phyloP scores from a whole-genome alignment of 1,284 basidiomycete genomes.

The Papiliotrema laurentii region DNA sequence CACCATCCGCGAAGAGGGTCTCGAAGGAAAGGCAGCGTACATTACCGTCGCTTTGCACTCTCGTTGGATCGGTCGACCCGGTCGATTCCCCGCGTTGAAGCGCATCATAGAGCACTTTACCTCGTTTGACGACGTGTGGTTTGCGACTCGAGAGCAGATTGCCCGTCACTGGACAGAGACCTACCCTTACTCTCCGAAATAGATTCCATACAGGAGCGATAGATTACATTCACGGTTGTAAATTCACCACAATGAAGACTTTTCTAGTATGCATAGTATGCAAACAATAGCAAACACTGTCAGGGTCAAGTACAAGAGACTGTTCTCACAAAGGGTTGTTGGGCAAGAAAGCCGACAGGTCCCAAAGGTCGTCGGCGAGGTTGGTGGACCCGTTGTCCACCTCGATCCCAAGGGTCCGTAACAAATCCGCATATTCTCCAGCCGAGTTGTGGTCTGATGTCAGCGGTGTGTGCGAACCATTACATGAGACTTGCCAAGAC shows the following conservation, averaged over 20 bases:
- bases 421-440: slow-evolving; percentile 13
- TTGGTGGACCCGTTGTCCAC: not conserved
- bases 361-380: slow-evolving; percentile 12
- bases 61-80: slow-evolving; percentile 46
- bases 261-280: too few species aligned
- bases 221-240: not conserved
- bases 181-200: slow-evolving; percentile 11
- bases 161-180: slow-evolving; percentile 39
- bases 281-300: too few species aligned
- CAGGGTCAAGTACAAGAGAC: too few species aligned
- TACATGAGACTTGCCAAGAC: slow-evolving; percentile 3
- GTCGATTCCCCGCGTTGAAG: slow-evolving; percentile 44
- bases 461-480: not conserved
- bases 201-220: not conserved
- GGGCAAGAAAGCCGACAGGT: slow-evolving; percentile 13
- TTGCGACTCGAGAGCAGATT: slow-evolving; percentile 48
- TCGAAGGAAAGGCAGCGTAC: slow-evolving; percentile 29
- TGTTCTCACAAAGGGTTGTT: slow-evolving; percentile 7
- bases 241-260: too few species aligned
- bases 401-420: slow-evolving; percentile 12
- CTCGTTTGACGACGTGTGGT: slow-evolving; percentile 46
- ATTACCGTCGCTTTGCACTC: slow-evolving; percentile 37
- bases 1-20: slow-evolving; percentile 33
- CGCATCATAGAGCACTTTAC: slow-evolving; percentile 45
- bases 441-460: slow-evolving; percentile 9